phyloP scores from a whole-genome alignment of 2,329 filamentous ascomycete genomes.

The Piedraia hortae region DNA sequence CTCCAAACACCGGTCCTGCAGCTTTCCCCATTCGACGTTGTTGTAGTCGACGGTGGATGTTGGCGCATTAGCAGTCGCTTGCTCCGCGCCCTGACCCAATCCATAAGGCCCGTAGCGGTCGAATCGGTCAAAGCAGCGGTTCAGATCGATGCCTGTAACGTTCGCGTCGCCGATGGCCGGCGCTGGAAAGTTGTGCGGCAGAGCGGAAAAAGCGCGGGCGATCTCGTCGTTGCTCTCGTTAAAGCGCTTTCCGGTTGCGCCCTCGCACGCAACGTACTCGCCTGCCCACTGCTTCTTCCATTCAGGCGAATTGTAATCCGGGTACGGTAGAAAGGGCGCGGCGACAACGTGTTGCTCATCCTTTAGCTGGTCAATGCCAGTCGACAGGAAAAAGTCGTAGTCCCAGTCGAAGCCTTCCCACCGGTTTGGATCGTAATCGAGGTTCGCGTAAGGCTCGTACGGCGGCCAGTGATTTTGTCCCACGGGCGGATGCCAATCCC shows the following conservation, averaged over 20 bases:
- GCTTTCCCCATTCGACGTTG: conserved; percentile 38
- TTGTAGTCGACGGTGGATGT: conserved; percentile 27
- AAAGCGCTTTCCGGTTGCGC: conserved; percentile 24
- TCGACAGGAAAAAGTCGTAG: conserved; percentile 14
- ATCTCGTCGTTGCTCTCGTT: conserved; percentile 33
- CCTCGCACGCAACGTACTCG: conserved; percentile 34
- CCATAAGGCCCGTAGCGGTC: conserved; percentile 28
- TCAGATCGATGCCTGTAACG: conserved; percentile 31
- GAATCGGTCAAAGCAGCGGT: conserved; percentile 37
- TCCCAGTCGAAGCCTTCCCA: conserved; percentile 21
- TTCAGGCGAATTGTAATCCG: conserved; percentile 33
- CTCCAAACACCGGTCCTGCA: conserved; percentile 38
- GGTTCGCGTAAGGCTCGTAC: conserved; percentile 16
- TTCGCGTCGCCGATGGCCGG: conserved; percentile 36
- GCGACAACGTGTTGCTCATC: conserved; percentile 14
- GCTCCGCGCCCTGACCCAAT: conserved; percentile 20
- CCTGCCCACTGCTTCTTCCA: conserved; percentile 33
- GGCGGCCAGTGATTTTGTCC: conserved; percentile 18
- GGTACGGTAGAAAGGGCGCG: conserved; percentile 43
- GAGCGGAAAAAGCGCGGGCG: conserved; percentile 31
- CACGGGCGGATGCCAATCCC: conserved; percentile 14
- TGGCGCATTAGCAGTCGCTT: conserved; percentile 10
- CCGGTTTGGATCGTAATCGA: conserved; percentile 20
- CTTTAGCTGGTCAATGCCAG: conserved; percentile 8
- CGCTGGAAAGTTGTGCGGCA: conserved; percentile 29